Evolutionary conservation across 225 moss, liverwort and hornwort genomes (phyloP).

Genomic region (Sphagnum tenellum): DNA sequence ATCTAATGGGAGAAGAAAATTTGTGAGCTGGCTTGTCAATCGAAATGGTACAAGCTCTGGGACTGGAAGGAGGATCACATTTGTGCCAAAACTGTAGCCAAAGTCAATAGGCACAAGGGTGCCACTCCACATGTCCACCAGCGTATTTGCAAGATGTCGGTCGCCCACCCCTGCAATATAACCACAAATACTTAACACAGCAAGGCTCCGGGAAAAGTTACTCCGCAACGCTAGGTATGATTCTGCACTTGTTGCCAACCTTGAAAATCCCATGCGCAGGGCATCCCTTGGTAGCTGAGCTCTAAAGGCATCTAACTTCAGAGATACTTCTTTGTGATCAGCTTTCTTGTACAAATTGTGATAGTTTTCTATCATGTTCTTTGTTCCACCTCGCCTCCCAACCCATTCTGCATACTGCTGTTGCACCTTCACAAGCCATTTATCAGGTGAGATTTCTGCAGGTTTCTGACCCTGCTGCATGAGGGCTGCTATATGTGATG

Average conservation of each 20-base stretch:
- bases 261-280: constrained; percentile 62
- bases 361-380: constrained; percentile 37
- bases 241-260: constrained; percentile 88
- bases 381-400: constrained; percentile 37
- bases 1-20: constrained; percentile 74
- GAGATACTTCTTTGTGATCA: constrained; percentile 51
- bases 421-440: constrained; percentile 26
- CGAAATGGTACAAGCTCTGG: constrained; percentile 92
- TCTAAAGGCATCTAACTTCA: constrained; percentile 44
- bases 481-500: constrained; percentile 33
- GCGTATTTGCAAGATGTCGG: constrained; percentile 78
- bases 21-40: constrained; percentile 63
- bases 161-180: constrained; percentile 93
- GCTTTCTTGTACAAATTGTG: constrained; percentile 58
- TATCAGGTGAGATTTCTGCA: constrained; percentile 20
- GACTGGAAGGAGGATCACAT: constrained; percentile 77
- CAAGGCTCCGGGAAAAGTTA: constrained; percentile 63
- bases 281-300: constrained; percentile 77
- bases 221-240: constrained; percentile 82
- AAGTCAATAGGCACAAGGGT: constrained; percentile 92
- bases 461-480: constrained; percentile 38
- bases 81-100: constrained; percentile 96
- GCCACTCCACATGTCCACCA: constrained; percentile 81
- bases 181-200: constrained; percentile 78
- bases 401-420: constrained; percentile 60